Percentiles rank a stretch among this genome's conserved stretches.
These are phyloP conservation scores for Botrytis porri DNA, from an alignment of 2,329 filamentous ascomycete species.

Conservation along the genomic window DNA sequence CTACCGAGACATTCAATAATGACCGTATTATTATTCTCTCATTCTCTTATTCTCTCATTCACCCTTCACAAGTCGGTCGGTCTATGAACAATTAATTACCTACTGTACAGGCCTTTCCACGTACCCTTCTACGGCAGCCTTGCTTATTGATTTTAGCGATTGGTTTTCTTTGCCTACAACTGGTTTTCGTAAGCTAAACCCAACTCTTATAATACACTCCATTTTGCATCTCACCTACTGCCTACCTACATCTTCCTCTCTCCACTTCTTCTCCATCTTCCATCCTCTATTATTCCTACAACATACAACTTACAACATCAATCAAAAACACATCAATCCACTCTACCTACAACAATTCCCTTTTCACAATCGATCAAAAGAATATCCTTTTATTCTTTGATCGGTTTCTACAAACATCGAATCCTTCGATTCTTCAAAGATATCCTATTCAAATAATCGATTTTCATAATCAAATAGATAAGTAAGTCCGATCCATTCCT, in stretches of 20 bases:
- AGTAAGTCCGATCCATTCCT: neutral
- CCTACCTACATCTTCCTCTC: neutral
- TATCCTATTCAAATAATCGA: neutral
- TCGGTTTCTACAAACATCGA: neutral
- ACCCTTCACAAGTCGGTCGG: neutral
- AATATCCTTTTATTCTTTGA: neutral
- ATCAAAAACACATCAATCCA: neutral
- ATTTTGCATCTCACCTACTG: neutral
- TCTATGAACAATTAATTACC: neutral
- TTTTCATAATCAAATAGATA: neutral
- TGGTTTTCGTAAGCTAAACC: conserved; percentile 1
- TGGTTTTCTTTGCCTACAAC: neutral
- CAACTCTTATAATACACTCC: neutral
- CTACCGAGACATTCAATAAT: neutral
- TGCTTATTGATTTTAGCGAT: neutral
- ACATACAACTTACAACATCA: neutral
- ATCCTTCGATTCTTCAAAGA: conserved; percentile 4
- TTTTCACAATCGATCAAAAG: neutral
- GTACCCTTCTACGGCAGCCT: conserved; percentile 6
- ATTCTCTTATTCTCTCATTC: neutral
- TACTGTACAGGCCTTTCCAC: conserved; percentile 1
- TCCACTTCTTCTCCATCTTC: neutral
- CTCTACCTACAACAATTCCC: neutral
- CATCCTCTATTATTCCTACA: neutral
- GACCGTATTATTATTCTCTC: neutral